These are phyloP conservation scores for Tetracladium maxilliforme DNA, from an alignment of 2,329 filamentous ascomycete genomes.

Conservation along the genomic window DNA sequence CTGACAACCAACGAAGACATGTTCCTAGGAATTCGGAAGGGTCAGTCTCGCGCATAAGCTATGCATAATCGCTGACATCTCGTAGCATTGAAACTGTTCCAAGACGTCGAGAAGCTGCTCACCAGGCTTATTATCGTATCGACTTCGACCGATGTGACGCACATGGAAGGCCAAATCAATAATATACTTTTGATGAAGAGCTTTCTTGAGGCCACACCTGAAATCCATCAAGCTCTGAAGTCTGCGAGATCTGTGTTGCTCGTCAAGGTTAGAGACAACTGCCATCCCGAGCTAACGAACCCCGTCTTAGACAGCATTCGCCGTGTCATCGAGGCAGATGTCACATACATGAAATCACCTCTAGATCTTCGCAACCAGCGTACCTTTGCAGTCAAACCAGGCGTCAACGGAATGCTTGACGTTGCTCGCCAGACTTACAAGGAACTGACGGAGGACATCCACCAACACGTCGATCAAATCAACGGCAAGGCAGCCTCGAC, in stretches of 20 bases:
- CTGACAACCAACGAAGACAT: constrained; percentile 70
- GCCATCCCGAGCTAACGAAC: constrained; percentile 44
- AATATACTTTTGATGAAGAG: constrained; percentile 77
- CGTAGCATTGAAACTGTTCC: constrained; percentile 55
- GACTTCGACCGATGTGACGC: constrained; percentile 45
- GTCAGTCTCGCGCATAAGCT: constrained; percentile 20
- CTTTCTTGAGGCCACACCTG: constrained; percentile 54
- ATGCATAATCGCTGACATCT: constrained; percentile 5
- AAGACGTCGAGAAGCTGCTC: constrained; percentile 68
- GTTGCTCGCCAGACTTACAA: constrained; percentile 82
- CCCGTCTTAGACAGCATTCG: constrained; percentile 51
- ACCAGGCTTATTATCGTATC: constrained; percentile 72
- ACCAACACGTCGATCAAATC: constrained; percentile 54
- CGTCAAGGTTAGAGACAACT: constrained; percentile 53
- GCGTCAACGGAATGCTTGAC: constrained; percentile 74
- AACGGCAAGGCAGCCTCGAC: constrained; percentile 30
- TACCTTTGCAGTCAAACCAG: constrained; percentile 77
- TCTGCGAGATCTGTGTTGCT: constrained; percentile 51
- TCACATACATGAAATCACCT: constrained; percentile 61
- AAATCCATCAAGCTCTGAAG: constrained; percentile 52
- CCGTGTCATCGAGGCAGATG: constrained; percentile 64
- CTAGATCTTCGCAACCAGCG: constrained; percentile 82
- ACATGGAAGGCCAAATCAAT: constrained; percentile 71
- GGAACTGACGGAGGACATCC: constrained; percentile 67
- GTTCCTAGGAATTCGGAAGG: constrained; percentile 62